Percentiles rank a stretch among this genome's conserved stretches.
Evolutionary conservation across 2,329 filamentous ascomycete species (phyloP).

Genomic region (Elsinoe necatrix): DNA sequence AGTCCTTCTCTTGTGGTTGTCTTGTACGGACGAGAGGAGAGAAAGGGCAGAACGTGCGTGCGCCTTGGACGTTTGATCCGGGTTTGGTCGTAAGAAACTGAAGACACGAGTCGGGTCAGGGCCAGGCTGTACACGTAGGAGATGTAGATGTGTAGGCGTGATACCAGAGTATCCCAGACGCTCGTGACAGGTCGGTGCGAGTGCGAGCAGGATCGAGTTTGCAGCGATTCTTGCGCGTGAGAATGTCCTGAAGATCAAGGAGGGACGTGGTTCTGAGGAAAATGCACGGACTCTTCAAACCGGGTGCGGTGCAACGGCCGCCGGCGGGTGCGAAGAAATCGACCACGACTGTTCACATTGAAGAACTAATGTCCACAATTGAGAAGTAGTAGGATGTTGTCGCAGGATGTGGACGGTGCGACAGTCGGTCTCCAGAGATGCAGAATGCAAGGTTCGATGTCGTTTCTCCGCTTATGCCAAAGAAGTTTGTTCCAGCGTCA

Average conservation of each 20-base stretch:
- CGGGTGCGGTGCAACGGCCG: conserved; percentile 10
- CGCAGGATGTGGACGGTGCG: neutral
- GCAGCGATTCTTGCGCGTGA: neutral
- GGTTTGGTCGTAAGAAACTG: neutral
- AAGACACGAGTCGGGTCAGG: neutral
- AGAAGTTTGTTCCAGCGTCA: conserved; percentile 12
- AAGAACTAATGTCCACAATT: neutral
- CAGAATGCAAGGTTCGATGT: neutral
- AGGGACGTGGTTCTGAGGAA: conserved; percentile 7
- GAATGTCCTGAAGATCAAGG: neutral
- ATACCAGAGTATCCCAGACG: no score
- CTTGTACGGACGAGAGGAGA: neutral
- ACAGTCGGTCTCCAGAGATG: neutral
- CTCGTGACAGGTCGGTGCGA: neutral
- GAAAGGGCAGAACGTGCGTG: neutral
- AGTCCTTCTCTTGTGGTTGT: neutral
- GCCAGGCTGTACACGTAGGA: neutral
- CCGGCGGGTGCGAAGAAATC: conserved; percentile 4
- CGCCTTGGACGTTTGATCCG: neutral
- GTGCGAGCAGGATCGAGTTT: neutral
- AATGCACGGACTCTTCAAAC: conserved; percentile 12
- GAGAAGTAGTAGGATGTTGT: neutral
- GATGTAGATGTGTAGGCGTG: neutral
- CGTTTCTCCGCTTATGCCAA: conserved; percentile 10
- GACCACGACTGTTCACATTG: conserved; percentile 3